Percentiles rank a stretch among this genome's conserved stretches.
Conservation (phyloP, 805 yeast genomes). For the Wickerhamomyces sydowiorum region DNA sequence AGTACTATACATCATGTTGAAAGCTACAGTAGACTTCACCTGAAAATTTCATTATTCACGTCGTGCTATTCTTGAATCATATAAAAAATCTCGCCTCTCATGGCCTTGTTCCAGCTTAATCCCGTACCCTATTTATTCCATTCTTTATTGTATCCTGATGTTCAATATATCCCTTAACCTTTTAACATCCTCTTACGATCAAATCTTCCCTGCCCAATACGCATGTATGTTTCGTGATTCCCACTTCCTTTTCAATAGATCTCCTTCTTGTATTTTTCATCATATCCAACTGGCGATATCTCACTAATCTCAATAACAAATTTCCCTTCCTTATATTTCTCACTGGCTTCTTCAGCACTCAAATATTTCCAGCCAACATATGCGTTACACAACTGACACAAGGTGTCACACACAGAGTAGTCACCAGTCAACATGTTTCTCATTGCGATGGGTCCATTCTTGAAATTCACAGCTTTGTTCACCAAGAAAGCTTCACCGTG, state of each 20-base stretch:
- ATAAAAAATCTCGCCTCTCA: too few relatives aligned
- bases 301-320: slow-evolving; percentile 36
- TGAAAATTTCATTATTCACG: too few relatives aligned
- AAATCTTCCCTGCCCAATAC: too few relatives aligned
- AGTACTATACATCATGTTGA: too few relatives aligned
- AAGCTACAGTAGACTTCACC: too few relatives aligned
- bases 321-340: slow-evolving; percentile 56
- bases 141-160: too few relatives aligned
- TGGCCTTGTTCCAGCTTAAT: too few relatives aligned
- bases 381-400: slow-evolving; percentile 47
- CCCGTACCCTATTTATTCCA: too few relatives aligned
- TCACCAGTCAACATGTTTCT: slow-evolving; percentile 55
- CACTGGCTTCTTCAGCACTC: slow-evolving; percentile 36
- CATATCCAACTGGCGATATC: not conserved
- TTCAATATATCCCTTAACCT: too few relatives aligned
- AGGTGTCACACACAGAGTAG: slow-evolving; percentile 50
- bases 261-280: not conserved
- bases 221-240: not conserved
- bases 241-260: not conserved
- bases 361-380: slow-evolving; percentile 63
- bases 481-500: slow-evolving; percentile 56
- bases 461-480: slow-evolving; percentile 36
- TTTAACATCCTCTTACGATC: too few relatives aligned
- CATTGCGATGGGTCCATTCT: slow-evolving; percentile 29
- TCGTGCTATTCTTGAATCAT: too few relatives aligned